A percentile compares a stretch with the other conserved stretches of the same genome.
Evolutionary conservation across 441 rosid genomes (phyloP).

Genomic region (Eruca vesicaria): DNA sequence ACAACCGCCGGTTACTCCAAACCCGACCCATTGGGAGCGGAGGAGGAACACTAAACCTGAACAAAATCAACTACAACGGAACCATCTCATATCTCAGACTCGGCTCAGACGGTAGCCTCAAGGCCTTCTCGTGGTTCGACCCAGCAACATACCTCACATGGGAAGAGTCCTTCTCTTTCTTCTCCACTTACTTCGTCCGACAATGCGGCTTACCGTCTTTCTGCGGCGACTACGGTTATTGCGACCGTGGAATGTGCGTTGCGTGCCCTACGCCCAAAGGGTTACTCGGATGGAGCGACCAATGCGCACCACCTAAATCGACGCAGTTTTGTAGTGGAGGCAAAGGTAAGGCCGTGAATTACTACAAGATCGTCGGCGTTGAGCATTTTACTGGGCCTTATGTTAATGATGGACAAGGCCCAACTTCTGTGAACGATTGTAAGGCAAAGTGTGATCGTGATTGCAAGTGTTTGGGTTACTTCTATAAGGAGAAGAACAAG

Average conservation of each 20-base stretch:
- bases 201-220: slow-evolving; percentile 43
- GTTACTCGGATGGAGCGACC: slow-evolving; percentile 42
- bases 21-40: slow-evolving; percentile 33
- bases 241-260: slow-evolving; percentile 41
- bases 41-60: slow-evolving; percentile 7
- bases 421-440: slow-evolving; percentile 34
- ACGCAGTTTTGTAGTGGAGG: slow-evolving; percentile 19
- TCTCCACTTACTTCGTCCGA: slow-evolving; percentile 36
- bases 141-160: slow-evolving; percentile 31
- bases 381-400: slow-evolving; percentile 45
- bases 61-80: slow-evolving; percentile 41
- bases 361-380: slow-evolving; percentile 43
- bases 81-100: slow-evolving; percentile 38
- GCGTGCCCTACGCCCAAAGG: slow-evolving; percentile 44
- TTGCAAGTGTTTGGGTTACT: slow-evolving; percentile 48
- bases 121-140: slow-evolving; percentile 35
- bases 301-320: slow-evolving; percentile 29
- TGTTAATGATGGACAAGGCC: slow-evolving; percentile 34
- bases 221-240: slow-evolving; percentile 45
- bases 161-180: slow-evolving; percentile 46
- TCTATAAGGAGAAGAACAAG: slow-evolving; percentile 38
- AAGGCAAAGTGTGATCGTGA: slow-evolving; percentile 35
- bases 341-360: slow-evolving; percentile 18
- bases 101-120: slow-evolving; percentile 40
- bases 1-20: slow-evolving; percentile 34